phyloP scores from a whole-genome alignment of 2,329 filamentous ascomycete genomes.

The Beauveria scarabaeidicola region DNA sequence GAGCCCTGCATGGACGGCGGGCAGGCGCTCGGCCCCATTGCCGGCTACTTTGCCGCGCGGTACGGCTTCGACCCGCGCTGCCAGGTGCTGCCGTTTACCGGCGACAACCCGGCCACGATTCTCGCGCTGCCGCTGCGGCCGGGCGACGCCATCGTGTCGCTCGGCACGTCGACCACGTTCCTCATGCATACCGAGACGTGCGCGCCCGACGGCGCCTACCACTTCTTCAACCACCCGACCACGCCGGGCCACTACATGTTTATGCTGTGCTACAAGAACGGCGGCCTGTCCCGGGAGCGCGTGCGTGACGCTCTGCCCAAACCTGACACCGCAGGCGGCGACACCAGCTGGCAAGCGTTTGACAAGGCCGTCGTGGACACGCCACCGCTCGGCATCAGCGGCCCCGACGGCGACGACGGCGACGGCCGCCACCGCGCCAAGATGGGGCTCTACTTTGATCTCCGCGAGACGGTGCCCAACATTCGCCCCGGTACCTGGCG shows the following conservation, averaged over 20 bases:
- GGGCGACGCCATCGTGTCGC: slow-evolving; percentile 85
- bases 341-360: slow-evolving; percentile 68
- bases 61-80: slow-evolving; percentile 73
- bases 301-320: slow-evolving; percentile 67
- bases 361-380: slow-evolving; percentile 63
- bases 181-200: slow-evolving; percentile 94
- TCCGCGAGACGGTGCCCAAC: slow-evolving; percentile 93
- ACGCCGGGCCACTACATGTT: slow-evolving; percentile 94
- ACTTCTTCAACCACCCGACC: slow-evolving; percentile 97
- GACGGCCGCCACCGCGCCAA: slow-evolving; percentile 53
- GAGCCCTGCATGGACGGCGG: slow-evolving; percentile 74
- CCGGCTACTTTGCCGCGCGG: slow-evolving; percentile 66
- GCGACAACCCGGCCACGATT: slow-evolving; percentile 94
- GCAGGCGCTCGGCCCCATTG: slow-evolving; percentile 65
- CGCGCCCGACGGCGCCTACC: slow-evolving; percentile 80
- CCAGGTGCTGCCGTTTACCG: slow-evolving; percentile 77
- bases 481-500: slow-evolving; percentile 80
- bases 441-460: slow-evolving; percentile 88
- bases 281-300: slow-evolving; percentile 82
- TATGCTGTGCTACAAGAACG: slow-evolving; percentile 99
- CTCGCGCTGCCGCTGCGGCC: slow-evolving; percentile 79
- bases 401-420: slow-evolving; percentile 13
- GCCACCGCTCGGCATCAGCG: slow-evolving; percentile 56
- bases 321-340: slow-evolving; percentile 14
- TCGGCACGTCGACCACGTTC: slow-evolving; percentile 94